Evolutionary conservation across 139 green algal species (phyloP), one percentile per base, ranked within the genome.

Genomic region (Picochlorum costavermella): DNA sequence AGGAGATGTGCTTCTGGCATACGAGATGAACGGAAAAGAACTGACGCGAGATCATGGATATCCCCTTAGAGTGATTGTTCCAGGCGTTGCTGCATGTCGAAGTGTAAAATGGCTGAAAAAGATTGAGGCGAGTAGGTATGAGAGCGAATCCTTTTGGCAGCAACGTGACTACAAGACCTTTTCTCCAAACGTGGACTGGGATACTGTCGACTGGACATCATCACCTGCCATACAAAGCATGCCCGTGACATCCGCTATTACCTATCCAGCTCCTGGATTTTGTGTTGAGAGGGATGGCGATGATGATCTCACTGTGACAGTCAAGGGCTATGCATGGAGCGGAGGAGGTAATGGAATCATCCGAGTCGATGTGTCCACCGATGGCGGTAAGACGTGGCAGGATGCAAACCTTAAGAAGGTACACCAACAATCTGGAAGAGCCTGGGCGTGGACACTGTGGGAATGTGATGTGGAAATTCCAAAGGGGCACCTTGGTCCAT

Each of bases 111-210:
- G 88, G 88, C 64, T 95, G 17, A 70, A 69, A 72, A 59, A 73
- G 26, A 72, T 91, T 29, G 65, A 86, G 14, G 71, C 79, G 12
- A 79, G 59, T 60, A 40, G 40, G 3, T 63, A 83, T 49, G 86
- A 95, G 75, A 81, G 63, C 49, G 10, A 64, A 44, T 71, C 62
- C 57, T 81, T 86, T 67, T 95, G 87, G 86, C 85, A 94, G 76
- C 78, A 88, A 73, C 63, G 69, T 9, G 90, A 96, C 80, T 96
- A 96, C 84, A 95, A 95, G 73, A 51, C 79, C n/a, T 95, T 94
- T 68, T 79, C 68, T n/a, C 87, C 87, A 20, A 64, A 6, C 3
- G 56, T 80, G 2, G 81, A 88, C 75, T 95, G 81, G 86, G 84
- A 95, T 70, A 88, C 81, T 58, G 79, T 96, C 31, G 84, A 92